phyloP scores from a whole-genome alignment of 495 filamentous ascomycete genomes.

The Penicillium bialowiezense region DNA sequence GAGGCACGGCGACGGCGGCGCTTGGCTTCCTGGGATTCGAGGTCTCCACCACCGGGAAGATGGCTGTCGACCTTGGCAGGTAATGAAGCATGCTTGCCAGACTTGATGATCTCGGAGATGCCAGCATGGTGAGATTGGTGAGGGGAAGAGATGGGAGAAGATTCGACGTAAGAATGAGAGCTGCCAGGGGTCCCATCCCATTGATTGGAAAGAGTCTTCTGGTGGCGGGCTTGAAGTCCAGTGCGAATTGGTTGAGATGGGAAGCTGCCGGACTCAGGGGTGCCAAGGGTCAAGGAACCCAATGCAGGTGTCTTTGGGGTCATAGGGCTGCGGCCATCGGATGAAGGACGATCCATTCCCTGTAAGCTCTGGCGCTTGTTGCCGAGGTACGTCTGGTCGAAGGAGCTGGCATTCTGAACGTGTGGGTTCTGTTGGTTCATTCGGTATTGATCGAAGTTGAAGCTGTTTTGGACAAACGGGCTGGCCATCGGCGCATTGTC shows the following conservation, averaged over 20 bases:
- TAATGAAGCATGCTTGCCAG: constrained; percentile 66
- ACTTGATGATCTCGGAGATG: constrained; percentile 68
- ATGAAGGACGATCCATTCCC: constrained; percentile 65
- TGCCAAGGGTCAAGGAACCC: constrained; percentile 55
- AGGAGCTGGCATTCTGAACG: constrained; percentile 47
- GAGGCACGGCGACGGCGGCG: constrained; percentile 85
- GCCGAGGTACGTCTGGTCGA: constrained; percentile 51
- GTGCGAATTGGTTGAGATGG: constrained; percentile 73
- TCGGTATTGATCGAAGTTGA: constrained; percentile 66
- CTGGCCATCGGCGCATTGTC: constrained; percentile 86
- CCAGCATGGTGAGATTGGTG: constrained; percentile 56
- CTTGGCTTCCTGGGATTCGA: constrained; percentile 88
- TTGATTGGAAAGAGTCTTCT: constrained; percentile 76
- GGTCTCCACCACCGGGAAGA: constrained; percentile 45
- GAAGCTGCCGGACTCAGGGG: constrained; percentile 65
- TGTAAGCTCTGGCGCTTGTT: constrained; percentile 58
- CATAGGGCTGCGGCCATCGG: constrained; percentile 71
- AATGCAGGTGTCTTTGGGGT: constrained; percentile 72
- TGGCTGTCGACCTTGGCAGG: constrained; percentile 65
- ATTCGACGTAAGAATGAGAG: constrained; percentile 74
- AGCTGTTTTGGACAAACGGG: constrained; percentile 72
- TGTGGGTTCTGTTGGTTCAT: constrained; percentile 58
- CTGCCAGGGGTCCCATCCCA: constrained; percentile 82
- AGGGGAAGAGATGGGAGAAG: constrained; percentile 70
- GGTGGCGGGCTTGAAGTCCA: constrained; percentile 61